A percentile compares a stretch with the other conserved stretches of the same genome.
phyloP scores from a whole-genome alignment of 306 rosid genomes.

The Medicago lupulina region DNA sequence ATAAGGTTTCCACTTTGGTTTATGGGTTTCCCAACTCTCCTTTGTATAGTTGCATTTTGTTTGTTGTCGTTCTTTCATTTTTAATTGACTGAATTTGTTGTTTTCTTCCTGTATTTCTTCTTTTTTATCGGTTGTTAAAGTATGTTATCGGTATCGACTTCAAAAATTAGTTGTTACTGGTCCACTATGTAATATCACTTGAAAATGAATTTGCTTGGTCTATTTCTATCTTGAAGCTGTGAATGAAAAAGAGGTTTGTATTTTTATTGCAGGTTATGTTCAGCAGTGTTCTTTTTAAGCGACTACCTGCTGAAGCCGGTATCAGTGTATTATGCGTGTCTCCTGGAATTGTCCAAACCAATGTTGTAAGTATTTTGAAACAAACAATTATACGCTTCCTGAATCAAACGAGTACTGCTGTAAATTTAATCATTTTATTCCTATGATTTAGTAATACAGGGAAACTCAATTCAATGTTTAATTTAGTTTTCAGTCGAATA shows the following conservation, averaged over 20 bases:
- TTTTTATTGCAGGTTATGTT: constrained; percentile 85
- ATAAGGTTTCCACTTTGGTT: too few relatives aligned
- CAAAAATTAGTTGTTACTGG: too few relatives aligned
- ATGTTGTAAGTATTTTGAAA: constrained; percentile 75
- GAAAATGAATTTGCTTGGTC: constrained; percentile 37
- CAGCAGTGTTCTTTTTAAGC: constrained; percentile 81
- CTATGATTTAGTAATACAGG: background rate
- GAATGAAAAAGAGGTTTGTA: background rate
- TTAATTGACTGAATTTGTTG: too few relatives aligned
- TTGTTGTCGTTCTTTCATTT: too few relatives aligned
- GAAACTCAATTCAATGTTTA: background rate
- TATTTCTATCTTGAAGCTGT: constrained; percentile 24
- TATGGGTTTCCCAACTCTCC: too few relatives aligned
- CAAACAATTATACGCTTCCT: constrained; percentile 1
- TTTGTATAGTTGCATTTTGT: too few relatives aligned
- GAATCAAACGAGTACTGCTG: background rate
- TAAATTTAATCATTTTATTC: too few relatives aligned
- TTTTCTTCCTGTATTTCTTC: too few relatives aligned
- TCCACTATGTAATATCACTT: background rate
- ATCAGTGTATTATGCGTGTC: constrained; percentile 80
- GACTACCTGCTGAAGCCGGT: constrained; percentile 89
- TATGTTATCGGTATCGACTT: too few relatives aligned
- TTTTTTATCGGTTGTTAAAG: too few relatives aligned
- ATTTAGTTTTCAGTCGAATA: background rate
- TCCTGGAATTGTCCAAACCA: constrained; percentile 95